Evolutionary conservation across 805 yeast species (phyloP).

Genomic region (Candida quercuum): DNA sequence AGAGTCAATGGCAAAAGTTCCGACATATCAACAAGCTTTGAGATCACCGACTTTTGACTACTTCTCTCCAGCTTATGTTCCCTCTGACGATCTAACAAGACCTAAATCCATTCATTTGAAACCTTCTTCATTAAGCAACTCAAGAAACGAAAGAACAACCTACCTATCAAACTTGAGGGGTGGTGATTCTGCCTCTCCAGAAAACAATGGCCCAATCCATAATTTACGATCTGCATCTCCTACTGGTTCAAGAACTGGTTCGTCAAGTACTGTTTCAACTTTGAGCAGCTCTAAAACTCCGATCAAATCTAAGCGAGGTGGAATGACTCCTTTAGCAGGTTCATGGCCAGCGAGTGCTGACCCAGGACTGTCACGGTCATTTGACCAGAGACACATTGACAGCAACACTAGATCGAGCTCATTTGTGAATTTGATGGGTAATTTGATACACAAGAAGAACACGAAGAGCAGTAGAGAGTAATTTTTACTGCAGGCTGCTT

Average conservation of each 20-base stretch:
- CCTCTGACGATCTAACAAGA: conserved; percentile 17
- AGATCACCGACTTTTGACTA: conserved; percentile 45
- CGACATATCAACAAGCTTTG: conserved; percentile 80
- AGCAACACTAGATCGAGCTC: conserved; percentile 20
- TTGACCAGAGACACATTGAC: neutral
- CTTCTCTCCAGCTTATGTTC: conserved; percentile 64
- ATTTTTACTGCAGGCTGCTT: no score
- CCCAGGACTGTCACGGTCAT: conserved; percentile 4
- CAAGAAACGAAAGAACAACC: conserved; percentile 23
- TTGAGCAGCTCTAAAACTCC: conserved; percentile 8
- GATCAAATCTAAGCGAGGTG: conserved; percentile 5
- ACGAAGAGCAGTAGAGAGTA: no score
- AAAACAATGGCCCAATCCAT: conserved; percentile 1
- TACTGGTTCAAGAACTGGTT: conserved; percentile 16
- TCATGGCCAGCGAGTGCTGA: conserved; percentile 6
- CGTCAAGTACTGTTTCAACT: conserved; percentile 5
- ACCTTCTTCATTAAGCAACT: conserved; percentile 20
- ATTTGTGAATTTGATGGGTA: conserved; percentile 23
- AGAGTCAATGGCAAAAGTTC: conserved; percentile 58
- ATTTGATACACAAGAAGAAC: conserved; percentile 20
- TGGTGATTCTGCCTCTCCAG: conserved; percentile 4
- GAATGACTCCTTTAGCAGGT: conserved; percentile 7
- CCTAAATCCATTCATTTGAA: conserved; percentile 24
- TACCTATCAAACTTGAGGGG: conserved; percentile 18
- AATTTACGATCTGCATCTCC: conserved; percentile 15